Percentiles rank a stretch among this genome's conserved stretches.
These are phyloP conservation scores for Biancaea sappan DNA, from an alignment of 306 rosid species.

Conservation along the genomic window DNA sequence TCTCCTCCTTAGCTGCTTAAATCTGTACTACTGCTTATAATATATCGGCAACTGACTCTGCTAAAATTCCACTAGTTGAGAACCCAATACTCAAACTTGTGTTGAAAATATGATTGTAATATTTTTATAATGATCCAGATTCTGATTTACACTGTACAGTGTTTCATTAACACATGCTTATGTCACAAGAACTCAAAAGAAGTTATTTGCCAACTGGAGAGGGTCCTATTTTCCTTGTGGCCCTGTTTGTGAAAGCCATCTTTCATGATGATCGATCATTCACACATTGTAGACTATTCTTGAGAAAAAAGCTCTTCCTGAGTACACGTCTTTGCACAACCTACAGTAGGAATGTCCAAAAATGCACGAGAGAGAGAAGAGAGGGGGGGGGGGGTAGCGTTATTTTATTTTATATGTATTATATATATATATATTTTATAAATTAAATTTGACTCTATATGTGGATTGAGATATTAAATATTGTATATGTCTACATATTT, in stretches of 20 bases:
- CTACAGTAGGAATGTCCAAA: conserved; percentile 23
- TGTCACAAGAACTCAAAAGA: neutral
- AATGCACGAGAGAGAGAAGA: conserved; percentile 4
- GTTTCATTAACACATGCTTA: too few species aligned
- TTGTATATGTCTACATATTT: too few species aligned
- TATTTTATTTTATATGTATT: too few species aligned
- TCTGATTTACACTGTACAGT: conserved; percentile 3
- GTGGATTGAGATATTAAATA: too few species aligned
- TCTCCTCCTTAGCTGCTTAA: neutral
- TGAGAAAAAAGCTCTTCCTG: neutral
- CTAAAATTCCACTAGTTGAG: conserved; percentile 11
- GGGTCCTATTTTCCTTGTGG: neutral
- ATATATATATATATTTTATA: too few species aligned
- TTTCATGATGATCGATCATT: conserved; percentile 5
- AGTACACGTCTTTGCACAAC: neutral
- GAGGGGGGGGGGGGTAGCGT: too few species aligned
- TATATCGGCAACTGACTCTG: neutral
- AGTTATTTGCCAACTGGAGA: neutral
- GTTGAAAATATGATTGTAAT: neutral
- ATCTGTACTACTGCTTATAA: neutral
- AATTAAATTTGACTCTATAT: too few species aligned
- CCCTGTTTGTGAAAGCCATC: conserved; percentile 11
- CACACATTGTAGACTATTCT: conserved; percentile 21
- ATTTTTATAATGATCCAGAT: conserved; percentile 3
- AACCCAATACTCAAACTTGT: neutral